These are phyloP conservation scores for Purpureocillium lavendulum DNA, from an alignment of 2,329 filamentous ascomycete genomes.

Conservation along the genomic window DNA sequence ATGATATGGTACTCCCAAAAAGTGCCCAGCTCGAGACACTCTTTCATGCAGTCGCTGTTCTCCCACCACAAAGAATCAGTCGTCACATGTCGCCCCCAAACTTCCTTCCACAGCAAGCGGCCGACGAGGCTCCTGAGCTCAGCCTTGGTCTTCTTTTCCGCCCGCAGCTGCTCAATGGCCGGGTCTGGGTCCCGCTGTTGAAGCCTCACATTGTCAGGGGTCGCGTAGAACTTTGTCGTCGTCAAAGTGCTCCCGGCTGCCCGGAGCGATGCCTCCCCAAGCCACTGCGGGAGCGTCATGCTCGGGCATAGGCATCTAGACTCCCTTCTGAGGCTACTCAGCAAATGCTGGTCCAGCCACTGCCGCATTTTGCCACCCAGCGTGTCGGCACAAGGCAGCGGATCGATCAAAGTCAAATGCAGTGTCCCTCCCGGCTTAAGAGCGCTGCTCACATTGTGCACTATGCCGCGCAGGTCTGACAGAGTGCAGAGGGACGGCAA, in stretches of 20 bases:
- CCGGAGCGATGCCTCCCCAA: constrained; percentile 45
- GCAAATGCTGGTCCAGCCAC: constrained; percentile 55
- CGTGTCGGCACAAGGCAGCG: constrained; percentile 45
- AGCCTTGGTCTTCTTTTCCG: constrained; percentile 25
- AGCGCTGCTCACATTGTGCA: constrained; percentile 47
- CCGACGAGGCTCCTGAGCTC: constrained; percentile 45
- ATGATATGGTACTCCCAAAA: constrained; percentile 52
- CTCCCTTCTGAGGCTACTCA: constrained; percentile 48
- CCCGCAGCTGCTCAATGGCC: constrained; percentile 10
- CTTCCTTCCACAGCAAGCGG: constrained; percentile 51
- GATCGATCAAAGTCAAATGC: constrained; percentile 54
- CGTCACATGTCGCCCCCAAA: constrained; percentile 47
- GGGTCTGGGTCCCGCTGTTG: constrained; percentile 14
- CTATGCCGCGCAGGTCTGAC: constrained; percentile 45
- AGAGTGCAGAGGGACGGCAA: constrained; percentile 50
- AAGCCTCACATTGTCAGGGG: constrained; percentile 21
- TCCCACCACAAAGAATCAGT: constrained; percentile 55
- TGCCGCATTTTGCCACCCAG: constrained; percentile 47
- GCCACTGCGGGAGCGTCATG: constrained; percentile 49
- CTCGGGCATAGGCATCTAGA: constrained; percentile 54
- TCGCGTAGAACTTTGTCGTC: constrained; percentile 40
- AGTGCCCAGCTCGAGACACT: constrained; percentile 46
- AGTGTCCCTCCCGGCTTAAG: constrained; percentile 47
- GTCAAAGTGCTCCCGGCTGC: constrained; percentile 38
- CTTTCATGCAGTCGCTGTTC: constrained; percentile 41